These are phyloP conservation scores for Aureobasidium sp. DNA, from an alignment of 2,329 filamentous ascomycete genomes.

Conservation along the genomic window DNA sequence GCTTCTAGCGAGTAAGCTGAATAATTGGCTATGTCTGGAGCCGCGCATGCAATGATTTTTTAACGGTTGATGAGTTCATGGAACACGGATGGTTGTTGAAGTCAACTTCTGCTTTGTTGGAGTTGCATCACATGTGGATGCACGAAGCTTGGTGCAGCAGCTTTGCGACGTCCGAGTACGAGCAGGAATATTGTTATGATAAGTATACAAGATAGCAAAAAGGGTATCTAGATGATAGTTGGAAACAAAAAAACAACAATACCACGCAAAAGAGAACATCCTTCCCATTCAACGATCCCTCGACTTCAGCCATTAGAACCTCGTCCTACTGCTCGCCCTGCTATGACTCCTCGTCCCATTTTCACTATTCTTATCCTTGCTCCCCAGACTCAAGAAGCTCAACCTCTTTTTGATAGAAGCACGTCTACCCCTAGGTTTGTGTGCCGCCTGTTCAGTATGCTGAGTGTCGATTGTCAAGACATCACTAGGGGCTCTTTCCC, in stretches of 20 bases:
- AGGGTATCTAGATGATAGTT: conserved; percentile 1
- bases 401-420: conserved; percentile 11
- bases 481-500: background rate
- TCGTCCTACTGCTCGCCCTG: background rate
- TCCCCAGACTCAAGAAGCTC: conserved; percentile 12
- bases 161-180: background rate
- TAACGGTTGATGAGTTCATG: background rate
- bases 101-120: background rate
- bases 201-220: background rate
- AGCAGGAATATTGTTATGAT: background rate
- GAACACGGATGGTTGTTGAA: background rate
- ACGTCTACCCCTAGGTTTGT: background rate
- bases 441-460: background rate
- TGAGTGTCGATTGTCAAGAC: background rate
- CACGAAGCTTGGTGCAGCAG: background rate
- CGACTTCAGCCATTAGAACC: background rate
- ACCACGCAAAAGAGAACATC: background rate
- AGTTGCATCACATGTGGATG: background rate
- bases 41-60: background rate
- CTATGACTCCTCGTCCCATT: background rate
- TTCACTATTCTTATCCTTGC: background rate
- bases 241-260: background rate
- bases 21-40: no score
- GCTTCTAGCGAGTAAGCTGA: background rate
- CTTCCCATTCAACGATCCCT: background rate